Evolutionary conservation across 2,329 filamentous ascomycete genomes (phyloP).

Genomic region (Myriangium duriaei): DNA sequence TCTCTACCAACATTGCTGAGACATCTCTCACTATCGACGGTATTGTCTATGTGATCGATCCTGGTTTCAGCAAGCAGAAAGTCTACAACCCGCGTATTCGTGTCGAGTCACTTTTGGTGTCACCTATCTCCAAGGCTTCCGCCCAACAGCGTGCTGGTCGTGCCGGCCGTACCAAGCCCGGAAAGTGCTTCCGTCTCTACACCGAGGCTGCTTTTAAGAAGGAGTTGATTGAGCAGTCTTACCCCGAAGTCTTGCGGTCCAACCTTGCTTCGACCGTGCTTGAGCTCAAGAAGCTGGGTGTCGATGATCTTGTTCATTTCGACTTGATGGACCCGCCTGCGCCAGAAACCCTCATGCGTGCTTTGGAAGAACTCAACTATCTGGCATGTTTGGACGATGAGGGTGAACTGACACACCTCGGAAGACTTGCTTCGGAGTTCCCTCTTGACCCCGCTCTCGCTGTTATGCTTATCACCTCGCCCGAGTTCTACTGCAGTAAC

Average conservation of each 20-base stretch:
- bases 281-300: slow-evolving; percentile 92
- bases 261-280: slow-evolving; percentile 91
- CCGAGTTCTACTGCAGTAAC: slow-evolving; percentile 97
- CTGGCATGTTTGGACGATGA: slow-evolving; percentile 93
- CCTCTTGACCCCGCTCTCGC: slow-evolving; percentile 87
- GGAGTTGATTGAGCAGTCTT: slow-evolving; percentile 92
- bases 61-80: slow-evolving; percentile 98
- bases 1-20: slow-evolving; percentile 96
- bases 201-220: slow-evolving; percentile 95
- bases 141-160: slow-evolving; percentile 96
- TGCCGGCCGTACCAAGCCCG: slow-evolving; percentile 94
- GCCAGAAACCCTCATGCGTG: slow-evolving; percentile 96
- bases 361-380: slow-evolving; percentile 94
- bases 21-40: slow-evolving; percentile 96
- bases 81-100: slow-evolving; percentile 96
- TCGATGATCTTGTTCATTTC: slow-evolving; percentile 93
- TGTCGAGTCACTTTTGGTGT: slow-evolving; percentile 93
- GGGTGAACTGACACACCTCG: slow-evolving; percentile 77
- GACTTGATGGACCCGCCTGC: slow-evolving; percentile 98
- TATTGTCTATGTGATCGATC: slow-evolving; percentile 98
- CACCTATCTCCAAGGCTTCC: slow-evolving; percentile 93
- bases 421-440: slow-evolving; percentile 82
- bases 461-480: slow-evolving; percentile 95
- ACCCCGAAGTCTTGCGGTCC: slow-evolving; percentile 88
- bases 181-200: slow-evolving; percentile 96